These are phyloP conservation scores for Syncephalis fuscata DNA, from an alignment of 371 early-diverging fungal species.

Conservation along the genomic window DNA sequence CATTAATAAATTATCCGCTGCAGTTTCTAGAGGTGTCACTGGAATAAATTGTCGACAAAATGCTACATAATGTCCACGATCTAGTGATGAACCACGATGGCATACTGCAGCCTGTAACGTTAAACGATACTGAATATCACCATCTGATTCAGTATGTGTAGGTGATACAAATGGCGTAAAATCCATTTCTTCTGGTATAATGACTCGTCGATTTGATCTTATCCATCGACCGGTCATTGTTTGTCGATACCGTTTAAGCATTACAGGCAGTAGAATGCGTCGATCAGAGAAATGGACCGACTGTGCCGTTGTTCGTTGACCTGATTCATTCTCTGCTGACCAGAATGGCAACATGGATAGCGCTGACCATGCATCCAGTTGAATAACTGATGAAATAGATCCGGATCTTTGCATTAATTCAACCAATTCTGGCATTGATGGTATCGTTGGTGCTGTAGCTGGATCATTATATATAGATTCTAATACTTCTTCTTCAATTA, in stretches of 20 bases:
- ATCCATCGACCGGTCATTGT: slow-evolving; percentile 12
- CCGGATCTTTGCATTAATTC: not conserved
- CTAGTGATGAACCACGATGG: slow-evolving; percentile 23
- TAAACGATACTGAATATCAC: slow-evolving; percentile 18
- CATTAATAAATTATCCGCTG: too few species aligned
- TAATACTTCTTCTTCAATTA: too few species aligned
- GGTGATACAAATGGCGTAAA: slow-evolving; percentile 27
- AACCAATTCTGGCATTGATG: too few species aligned
- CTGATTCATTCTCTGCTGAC: slow-evolving; percentile 32
- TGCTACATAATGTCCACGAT: slow-evolving; percentile 31
- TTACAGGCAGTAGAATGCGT: slow-evolving; percentile 27
- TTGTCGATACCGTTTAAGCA: slow-evolving; percentile 31
- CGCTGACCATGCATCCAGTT: slow-evolving; percentile 28
- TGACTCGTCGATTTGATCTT: slow-evolving; percentile 20
- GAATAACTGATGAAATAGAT: not conserved
- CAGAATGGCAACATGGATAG: slow-evolving; percentile 37
- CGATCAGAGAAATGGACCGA: slow-evolving; percentile 18
- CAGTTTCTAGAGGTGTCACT: too few species aligned
- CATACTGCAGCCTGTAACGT: slow-evolving; percentile 34
- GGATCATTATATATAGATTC: too few species aligned
- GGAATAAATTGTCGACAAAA: slow-evolving; percentile 15
- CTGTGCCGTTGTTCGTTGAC: not conserved
- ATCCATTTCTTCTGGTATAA: slow-evolving; percentile 23
- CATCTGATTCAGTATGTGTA: not conserved
- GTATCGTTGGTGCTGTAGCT: too few species aligned